Evolutionary conservation across 306 rosid genomes (phyloP).

Genomic region (Rosa rugosa): DNA sequence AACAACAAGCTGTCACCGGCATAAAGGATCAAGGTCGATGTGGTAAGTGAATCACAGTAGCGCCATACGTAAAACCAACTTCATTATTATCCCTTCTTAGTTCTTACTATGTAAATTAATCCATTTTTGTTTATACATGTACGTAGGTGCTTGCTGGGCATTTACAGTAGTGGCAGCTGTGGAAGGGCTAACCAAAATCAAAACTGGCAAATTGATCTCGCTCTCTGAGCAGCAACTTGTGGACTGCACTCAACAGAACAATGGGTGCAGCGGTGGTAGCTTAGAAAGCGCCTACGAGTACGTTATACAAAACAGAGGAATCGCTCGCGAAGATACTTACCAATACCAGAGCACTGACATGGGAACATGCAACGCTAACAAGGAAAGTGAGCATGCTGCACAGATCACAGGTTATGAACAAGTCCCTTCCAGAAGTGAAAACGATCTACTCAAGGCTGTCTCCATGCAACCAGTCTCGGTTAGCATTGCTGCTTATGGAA

Average conservation of each 20-base stretch:
- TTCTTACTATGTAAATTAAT: too few species aligned
- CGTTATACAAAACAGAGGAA: constrained; percentile 18
- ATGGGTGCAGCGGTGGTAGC: neutral
- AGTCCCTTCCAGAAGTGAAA: neutral
- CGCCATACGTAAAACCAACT: neutral
- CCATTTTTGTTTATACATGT: neutral
- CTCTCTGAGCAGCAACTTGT: constrained; percentile 37
- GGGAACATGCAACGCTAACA: neutral
- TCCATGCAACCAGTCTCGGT: constrained; percentile 21
- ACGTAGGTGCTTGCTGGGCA: neutral
- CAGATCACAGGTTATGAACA: neutral
- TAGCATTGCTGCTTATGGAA: neutral
- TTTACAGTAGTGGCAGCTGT: neutral
- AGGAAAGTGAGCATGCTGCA: neutral
- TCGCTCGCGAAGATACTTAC: constrained; percentile 22
- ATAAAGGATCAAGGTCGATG: too few species aligned
- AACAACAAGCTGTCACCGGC: too few species aligned
- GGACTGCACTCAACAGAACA: constrained; percentile 17
- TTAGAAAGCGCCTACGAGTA: constrained; percentile 2
- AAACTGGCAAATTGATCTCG: constrained; percentile 18
- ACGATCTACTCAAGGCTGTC: constrained; percentile 18
- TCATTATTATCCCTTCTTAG: too few species aligned
- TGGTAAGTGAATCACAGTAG: too few species aligned
- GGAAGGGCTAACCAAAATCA: constrained; percentile 21
- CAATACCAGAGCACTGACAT: neutral